Evolutionary conservation across 257 asterid species (phyloP).

Genomic region (Anisodus tanguticus): DNA sequence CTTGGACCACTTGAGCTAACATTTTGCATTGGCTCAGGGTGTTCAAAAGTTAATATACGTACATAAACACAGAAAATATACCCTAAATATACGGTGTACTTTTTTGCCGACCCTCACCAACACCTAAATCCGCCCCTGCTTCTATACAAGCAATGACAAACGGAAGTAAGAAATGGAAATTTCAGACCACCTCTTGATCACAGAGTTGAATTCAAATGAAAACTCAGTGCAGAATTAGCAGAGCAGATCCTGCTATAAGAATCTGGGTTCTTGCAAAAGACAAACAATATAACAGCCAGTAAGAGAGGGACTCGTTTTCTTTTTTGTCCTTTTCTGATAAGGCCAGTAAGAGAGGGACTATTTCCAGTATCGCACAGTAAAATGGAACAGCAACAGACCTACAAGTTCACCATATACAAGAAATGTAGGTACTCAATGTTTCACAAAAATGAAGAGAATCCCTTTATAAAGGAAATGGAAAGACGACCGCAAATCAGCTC

Average conservation of each 20-base stretch:
- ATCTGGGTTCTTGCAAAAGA: neutral
- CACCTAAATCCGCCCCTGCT: no score
- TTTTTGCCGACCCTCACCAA: no score
- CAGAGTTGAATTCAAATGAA: neutral
- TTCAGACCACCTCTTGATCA: neutral
- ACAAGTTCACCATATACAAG: constrained; percentile 5
- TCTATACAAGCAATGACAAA: neutral
- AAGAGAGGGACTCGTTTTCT: neutral
- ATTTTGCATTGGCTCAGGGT: no score
- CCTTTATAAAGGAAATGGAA: neutral
- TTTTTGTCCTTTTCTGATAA: neutral
- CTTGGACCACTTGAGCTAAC: no score
- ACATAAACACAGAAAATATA: no score
- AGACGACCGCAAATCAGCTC: neutral
- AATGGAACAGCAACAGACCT: neutral
- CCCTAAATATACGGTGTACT: no score
- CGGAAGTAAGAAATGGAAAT: neutral
- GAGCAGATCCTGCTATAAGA: neutral
- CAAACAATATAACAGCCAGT: neutral
- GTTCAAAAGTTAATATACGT: no score
- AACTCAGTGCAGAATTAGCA: neutral
- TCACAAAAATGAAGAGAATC: neutral
- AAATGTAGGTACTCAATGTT: neutral
- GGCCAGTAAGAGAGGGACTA: constrained; percentile 2
- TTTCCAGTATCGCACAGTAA: neutral